Evolutionary conservation across 2,329 filamentous ascomycete species (phyloP).

Genomic region (Cladosporium sp.): DNA sequence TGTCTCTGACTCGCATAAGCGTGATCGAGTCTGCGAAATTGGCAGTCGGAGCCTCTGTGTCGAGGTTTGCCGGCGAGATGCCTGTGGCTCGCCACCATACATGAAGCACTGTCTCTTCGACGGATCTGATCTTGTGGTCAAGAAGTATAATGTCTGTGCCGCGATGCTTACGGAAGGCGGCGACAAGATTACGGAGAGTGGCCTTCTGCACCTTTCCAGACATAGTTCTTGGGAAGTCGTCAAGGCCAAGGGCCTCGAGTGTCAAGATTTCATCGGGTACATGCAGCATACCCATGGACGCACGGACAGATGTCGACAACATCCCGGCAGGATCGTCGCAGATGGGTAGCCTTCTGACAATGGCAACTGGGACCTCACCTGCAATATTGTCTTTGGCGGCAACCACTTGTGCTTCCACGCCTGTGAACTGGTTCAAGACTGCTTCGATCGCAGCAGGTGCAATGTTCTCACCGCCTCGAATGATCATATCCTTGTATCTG

Average conservation of each 20-base stretch:
- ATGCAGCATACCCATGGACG: conserved; percentile 11
- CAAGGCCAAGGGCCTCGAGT: conserved; percentile 12
- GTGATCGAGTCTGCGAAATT: conserved; percentile 15
- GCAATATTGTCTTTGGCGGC: conserved; percentile 14
- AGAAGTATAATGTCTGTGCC: too few species aligned
- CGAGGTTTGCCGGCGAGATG: background rate
- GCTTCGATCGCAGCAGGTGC: conserved; percentile 17
- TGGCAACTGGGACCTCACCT: conserved; percentile 19
- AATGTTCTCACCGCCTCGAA: conserved; percentile 18
- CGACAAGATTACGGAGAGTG: conserved; percentile 12
- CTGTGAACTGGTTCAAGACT: background rate
- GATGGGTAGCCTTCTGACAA: conserved; percentile 10
- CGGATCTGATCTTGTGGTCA: background rate
- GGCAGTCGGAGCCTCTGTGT: background rate
- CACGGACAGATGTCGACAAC: conserved; percentile 7
- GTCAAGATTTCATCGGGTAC: conserved; percentile 15
- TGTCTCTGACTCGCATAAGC: conserved; percentile 11
- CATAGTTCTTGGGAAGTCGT: conserved; percentile 18
- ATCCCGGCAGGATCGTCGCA: background rate
- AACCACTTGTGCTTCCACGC: conserved; percentile 16
- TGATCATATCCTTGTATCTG: conserved; percentile 20
- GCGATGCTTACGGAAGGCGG: background rate
- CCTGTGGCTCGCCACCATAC: background rate
- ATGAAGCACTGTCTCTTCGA: background rate
- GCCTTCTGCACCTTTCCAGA: conserved; percentile 17